These are phyloP conservation scores for Phellinidium pouzarii DNA, from an alignment of 1,284 basidiomycete genomes.

Conservation along the genomic window DNA sequence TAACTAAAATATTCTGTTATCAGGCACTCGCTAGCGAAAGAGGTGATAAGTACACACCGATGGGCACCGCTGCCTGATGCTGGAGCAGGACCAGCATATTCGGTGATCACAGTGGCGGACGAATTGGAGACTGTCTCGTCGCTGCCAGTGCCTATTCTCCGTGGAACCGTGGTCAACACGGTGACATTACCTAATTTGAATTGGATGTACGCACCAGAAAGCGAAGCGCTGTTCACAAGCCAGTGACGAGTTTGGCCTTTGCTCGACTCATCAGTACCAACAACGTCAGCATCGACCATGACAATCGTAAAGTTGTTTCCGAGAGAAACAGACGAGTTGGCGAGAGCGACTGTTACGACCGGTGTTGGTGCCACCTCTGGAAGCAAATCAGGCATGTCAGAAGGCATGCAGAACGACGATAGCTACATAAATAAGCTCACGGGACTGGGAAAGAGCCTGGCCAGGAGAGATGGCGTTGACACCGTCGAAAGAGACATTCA, in stretches of 20 bases:
- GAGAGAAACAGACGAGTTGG: conserved; percentile 38
- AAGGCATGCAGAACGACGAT: not conserved
- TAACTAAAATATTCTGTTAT: conserved; percentile 46
- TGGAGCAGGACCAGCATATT: conserved; percentile 71
- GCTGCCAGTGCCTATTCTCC: conserved; percentile 29
- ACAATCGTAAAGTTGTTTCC: conserved; percentile 53
- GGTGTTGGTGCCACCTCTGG: conserved; percentile 51
- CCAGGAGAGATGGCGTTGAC: conserved; percentile 49
- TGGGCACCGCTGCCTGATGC: conserved; percentile 62
- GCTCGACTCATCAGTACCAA: conserved; percentile 48
- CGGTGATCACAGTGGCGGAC: conserved; percentile 50
- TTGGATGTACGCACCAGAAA: conserved; percentile 25
- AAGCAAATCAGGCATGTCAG: conserved; percentile 22
- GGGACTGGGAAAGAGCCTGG: conserved; percentile 47
- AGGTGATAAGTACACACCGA: conserved; percentile 34
- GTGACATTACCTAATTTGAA: no score
- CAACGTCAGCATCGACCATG: conserved; percentile 65
- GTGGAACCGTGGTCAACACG: no score
- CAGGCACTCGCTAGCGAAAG: not conserved
- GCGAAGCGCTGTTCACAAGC: conserved; percentile 63
- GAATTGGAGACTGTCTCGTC: conserved; percentile 37
- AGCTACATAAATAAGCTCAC: conserved; percentile 35
- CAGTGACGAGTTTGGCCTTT: conserved; percentile 68
- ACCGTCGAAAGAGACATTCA: conserved; percentile 46
- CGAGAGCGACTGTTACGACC: conserved; percentile 39